Conservation (phyloP, 768 basidiomycete species). For the Tulasnella sp. region DNA sequence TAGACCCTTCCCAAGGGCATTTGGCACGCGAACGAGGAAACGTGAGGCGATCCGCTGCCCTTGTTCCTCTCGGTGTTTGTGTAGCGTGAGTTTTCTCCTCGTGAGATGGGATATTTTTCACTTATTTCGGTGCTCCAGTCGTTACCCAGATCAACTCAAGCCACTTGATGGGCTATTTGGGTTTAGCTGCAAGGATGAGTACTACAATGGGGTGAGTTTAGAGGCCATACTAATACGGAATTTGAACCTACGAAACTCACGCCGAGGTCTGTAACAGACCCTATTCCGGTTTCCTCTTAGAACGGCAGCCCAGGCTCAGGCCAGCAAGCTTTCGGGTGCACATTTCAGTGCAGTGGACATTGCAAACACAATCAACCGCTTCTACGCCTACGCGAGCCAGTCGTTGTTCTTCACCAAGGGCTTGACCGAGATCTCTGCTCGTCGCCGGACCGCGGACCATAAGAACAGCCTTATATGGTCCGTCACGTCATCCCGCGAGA, state of each 20-base stretch:
- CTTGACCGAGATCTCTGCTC: slow-evolving; percentile 37
- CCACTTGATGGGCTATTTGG: slow-evolving; percentile 43
- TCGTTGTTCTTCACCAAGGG: slow-evolving; percentile 43
- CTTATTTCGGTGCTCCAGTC: slow-evolving; percentile 35
- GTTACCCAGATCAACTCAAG: slow-evolving; percentile 44
- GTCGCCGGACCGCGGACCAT: slow-evolving; percentile 29
- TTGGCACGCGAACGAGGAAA: slow-evolving; percentile 35
- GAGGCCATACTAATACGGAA: too few relatives aligned
- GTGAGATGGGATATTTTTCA: neutral
- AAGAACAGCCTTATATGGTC: neutral
- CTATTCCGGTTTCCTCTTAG: slow-evolving; percentile 49
- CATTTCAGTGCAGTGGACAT: neutral
- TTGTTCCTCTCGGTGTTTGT: slow-evolving; percentile 12
- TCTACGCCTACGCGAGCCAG: slow-evolving; percentile 36
- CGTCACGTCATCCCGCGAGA: neutral
- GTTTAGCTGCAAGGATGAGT: slow-evolving; percentile 35
- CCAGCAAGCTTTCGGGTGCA: slow-evolving; percentile 30
- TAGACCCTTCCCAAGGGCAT: slow-evolving; percentile 46
- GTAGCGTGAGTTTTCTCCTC: neutral
- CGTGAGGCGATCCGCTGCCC: slow-evolving; percentile 38
- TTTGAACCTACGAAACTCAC: neutral
- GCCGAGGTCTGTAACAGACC: slow-evolving; percentile 37
- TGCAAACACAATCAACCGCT: slow-evolving; percentile 27
- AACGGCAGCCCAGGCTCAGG: slow-evolving; percentile 30
- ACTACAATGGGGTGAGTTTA: slow-evolving; percentile 46